A percentile compares a stretch with the other conserved stretches of the same genome.
phyloP scores from a whole-genome alignment of 139 green algal genomes.

The Coccomyxa sp. region DNA sequence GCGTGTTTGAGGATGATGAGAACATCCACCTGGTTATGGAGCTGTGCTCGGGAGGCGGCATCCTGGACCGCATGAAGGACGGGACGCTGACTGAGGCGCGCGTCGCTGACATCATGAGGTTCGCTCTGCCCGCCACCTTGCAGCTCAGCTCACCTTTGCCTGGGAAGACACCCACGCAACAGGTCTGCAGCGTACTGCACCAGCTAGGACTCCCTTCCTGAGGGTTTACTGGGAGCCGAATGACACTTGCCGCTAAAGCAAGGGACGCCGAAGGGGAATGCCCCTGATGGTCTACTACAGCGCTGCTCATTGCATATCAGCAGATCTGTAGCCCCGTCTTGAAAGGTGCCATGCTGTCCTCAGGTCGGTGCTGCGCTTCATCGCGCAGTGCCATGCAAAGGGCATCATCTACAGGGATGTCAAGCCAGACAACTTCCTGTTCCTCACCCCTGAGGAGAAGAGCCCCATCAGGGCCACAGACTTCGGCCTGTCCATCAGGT shows the following conservation, averaged over 20 bases:
- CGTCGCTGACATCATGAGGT: slow-evolving; percentile 47
- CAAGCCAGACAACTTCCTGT: slow-evolving; percentile 91
- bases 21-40: slow-evolving; percentile 87
- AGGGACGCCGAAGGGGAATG: too few species aligned
- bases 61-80: slow-evolving; percentile 62
- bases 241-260: too few species aligned
- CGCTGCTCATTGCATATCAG: too few species aligned
- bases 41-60: slow-evolving; percentile 75
- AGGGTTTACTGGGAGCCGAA: too few species aligned
- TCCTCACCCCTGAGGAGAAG: slow-evolving; percentile 55
- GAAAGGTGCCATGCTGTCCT: too few species aligned
- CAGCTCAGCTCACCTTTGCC: too few species aligned
- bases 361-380: slow-evolving; percentile 56
- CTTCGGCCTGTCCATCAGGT: slow-evolving; percentile 83
- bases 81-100: slow-evolving; percentile 13
- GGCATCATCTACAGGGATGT: slow-evolving; percentile 71
- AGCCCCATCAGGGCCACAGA: slow-evolving; percentile 80
- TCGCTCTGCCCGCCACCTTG: slow-evolving; percentile 65
- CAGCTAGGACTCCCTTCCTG: too few species aligned
- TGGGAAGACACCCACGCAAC: too few species aligned
- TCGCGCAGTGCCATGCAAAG: slow-evolving; percentile 88
- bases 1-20: slow-evolving; percentile 75
- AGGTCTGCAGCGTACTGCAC: too few species aligned
- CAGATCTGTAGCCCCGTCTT: too few species aligned
- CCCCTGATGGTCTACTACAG: too few species aligned